These are phyloP conservation scores for Emergomyces orientalis DNA, from an alignment of 2,329 filamentous ascomycete genomes.

Conservation along the genomic window DNA sequence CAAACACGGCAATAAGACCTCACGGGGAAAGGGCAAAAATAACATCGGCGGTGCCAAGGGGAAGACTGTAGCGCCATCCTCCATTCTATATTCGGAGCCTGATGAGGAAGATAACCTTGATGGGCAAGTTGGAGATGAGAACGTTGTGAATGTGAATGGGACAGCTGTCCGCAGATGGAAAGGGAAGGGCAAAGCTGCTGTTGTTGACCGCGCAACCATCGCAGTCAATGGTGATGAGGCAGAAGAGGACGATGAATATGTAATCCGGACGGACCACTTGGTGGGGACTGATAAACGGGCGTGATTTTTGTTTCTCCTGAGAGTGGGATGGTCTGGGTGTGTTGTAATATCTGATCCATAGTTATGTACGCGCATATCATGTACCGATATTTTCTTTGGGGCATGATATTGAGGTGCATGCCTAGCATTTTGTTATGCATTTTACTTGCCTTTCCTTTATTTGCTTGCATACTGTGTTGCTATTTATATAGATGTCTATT, in stretches of 20 bases:
- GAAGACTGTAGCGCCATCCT: not conserved
- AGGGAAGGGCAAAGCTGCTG: conserved; percentile 31
- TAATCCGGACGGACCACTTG: conserved; percentile 32
- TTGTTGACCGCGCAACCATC: conserved; percentile 15
- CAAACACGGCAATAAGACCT: conserved; percentile 17
- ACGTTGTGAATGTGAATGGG: conserved; percentile 2
- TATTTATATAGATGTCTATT: not conserved
- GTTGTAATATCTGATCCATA: not conserved
- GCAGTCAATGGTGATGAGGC: conserved; percentile 19
- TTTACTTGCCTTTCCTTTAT: not conserved
- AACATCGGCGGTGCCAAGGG: not conserved
- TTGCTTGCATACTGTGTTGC: not conserved
- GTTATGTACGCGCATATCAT: not conserved
- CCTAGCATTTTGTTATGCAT: not conserved
- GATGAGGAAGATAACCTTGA: conserved; percentile 32
- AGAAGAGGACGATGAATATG: conserved; percentile 31
- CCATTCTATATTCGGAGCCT: conserved; percentile 18
- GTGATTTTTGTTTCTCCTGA: not conserved
- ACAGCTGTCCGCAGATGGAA: conserved; percentile 17
- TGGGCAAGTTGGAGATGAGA: conserved; percentile 26
- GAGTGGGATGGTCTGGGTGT: not conserved
- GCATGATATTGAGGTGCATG: not conserved
- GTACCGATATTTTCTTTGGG: not conserved
- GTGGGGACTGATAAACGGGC: conserved; percentile 5
- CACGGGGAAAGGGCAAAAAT: conserved; percentile 28